A percentile compares a stretch with the other conserved stretches of the same genome.
Evolutionary conservation across 2,329 filamentous ascomycete species (phyloP).

Genomic region (Escovopsis sp.): DNA sequence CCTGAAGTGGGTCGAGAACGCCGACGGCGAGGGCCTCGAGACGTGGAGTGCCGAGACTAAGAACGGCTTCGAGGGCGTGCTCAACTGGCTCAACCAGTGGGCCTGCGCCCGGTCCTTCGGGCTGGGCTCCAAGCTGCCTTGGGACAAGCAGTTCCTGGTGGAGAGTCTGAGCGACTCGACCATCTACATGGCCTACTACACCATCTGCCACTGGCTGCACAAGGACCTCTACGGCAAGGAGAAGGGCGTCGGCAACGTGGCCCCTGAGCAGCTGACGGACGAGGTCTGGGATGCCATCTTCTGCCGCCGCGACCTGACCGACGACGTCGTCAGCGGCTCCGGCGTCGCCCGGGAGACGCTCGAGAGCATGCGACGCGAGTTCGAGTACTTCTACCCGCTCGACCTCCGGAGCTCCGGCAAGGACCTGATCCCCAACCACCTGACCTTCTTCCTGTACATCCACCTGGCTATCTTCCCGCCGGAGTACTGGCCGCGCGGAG

Average conservation of each 20-base stretch:
- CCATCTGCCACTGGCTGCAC: constrained; percentile 54
- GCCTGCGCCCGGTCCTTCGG: constrained; percentile 86
- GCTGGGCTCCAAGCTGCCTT: constrained; percentile 84
- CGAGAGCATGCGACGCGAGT: constrained; percentile 72
- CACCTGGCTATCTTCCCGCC: constrained; percentile 79
- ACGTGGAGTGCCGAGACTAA: constrained; percentile 66
- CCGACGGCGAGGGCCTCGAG: constrained; percentile 54
- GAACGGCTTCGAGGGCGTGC: constrained; percentile 67
- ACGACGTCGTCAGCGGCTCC: constrained; percentile 48
- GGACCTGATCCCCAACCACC: constrained; percentile 82
- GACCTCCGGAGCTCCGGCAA: constrained; percentile 83
- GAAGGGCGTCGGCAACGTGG: constrained; percentile 53
- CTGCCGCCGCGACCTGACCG: constrained; percentile 53
- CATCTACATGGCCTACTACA: constrained; percentile 79
- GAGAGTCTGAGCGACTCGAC: constrained; percentile 87
- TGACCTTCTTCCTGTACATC: constrained; percentile 92
- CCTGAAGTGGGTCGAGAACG: constrained; percentile 55
- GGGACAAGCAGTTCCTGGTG: constrained; percentile 82
- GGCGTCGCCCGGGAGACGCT: constrained; percentile 62
- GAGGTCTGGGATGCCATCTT: constrained; percentile 97
- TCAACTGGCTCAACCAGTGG: constrained; percentile 93
- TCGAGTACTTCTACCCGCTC: constrained; percentile 93
- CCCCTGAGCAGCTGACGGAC: constrained; percentile 77
- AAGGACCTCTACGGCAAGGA: constrained; percentile 72
- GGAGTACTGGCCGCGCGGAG: constrained; percentile 74